Percentiles rank a stretch among this genome's conserved stretches.
Evolutionary conservation across 2,329 filamentous ascomycete genomes (phyloP).

Genomic region (Fusarium poae): DNA sequence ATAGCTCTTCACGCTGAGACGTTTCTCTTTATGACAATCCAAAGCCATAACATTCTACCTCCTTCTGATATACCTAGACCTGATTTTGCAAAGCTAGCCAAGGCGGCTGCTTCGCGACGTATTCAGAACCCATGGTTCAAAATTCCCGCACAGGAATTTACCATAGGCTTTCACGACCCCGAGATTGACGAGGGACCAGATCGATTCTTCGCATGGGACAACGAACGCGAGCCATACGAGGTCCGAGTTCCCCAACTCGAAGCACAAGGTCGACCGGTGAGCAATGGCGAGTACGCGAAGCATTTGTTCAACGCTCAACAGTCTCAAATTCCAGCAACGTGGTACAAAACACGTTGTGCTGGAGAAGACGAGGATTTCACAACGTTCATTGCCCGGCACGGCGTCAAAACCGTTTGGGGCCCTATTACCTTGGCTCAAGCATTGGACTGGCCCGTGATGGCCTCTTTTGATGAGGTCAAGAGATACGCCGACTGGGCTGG

Average conservation of each 20-base stretch:
- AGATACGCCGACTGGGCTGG: conserved; percentile 19
- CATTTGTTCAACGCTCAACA: background rate
- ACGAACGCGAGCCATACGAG: conserved; percentile 32
- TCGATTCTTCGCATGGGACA: conserved; percentile 39
- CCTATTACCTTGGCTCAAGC: conserved; percentile 11
- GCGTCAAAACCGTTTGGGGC: conserved; percentile 29
- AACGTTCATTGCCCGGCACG: conserved; percentile 13
- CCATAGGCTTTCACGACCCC: conserved; percentile 19
- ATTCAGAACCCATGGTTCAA: conserved; percentile 13
- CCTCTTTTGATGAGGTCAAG: conserved; percentile 33
- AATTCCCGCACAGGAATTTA: conserved; percentile 2
- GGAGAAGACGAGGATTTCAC: background rate
- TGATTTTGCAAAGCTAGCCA: conserved; percentile 26
- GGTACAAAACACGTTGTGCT: background rate
- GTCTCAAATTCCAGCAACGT: conserved; percentile 3
- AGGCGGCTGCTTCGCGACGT: conserved; percentile 13
- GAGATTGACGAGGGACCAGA: conserved; percentile 15
- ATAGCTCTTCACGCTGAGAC: conserved; percentile 33
- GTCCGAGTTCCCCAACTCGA: background rate
- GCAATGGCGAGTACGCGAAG: conserved; percentile 26
- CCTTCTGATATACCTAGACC: conserved; percentile 7
- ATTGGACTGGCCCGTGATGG: conserved; percentile 29
- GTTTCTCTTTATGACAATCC: conserved; percentile 37
- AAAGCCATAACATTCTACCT: conserved; percentile 3
- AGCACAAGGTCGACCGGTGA: conserved; percentile 26